A percentile compares a stretch with the other conserved stretches of the same genome.
Evolutionary conservation across 768 basidiomycete genomes (phyloP).

Genomic region (Auricularia sp.): DNA sequence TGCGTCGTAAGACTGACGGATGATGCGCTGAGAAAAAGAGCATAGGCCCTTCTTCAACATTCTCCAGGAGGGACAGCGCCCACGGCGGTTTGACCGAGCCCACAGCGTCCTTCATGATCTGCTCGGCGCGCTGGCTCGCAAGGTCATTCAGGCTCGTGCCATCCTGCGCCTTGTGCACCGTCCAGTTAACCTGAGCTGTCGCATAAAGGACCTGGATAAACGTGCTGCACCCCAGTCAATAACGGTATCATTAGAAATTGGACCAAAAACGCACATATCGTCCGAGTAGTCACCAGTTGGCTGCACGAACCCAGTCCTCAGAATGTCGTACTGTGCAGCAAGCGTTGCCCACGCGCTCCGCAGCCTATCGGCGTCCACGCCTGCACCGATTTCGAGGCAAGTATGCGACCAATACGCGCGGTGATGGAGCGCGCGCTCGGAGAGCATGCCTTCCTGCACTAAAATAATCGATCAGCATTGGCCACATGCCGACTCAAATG

Average conservation of each 20-base stretch:
- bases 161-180: neutral
- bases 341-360: neutral
- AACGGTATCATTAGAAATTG: neutral
- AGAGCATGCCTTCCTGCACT: conserved; percentile 1
- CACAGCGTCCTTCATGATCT: neutral
- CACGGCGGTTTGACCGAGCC: neutral
- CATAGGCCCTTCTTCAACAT: neutral
- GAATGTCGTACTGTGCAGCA: neutral
- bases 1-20: neutral
- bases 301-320: neutral
- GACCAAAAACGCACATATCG: neutral
- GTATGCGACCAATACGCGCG: conserved; percentile 2
- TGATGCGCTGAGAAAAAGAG: neutral
- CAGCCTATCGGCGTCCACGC: neutral
- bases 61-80: neutral
- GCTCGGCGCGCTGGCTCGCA: neutral
- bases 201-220: neutral
- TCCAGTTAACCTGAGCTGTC: neutral
- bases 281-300: neutral
- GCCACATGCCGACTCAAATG: neutral
- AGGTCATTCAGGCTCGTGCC: neutral
- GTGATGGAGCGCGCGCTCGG: neutral
- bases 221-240: neutral
- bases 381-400: neutral
- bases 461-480: neutral